Percentiles rank a stretch among this genome's conserved stretches.
Evolutionary conservation across 208 protist species (phyloP).

Genomic region (Strigomonas oncopelti): DNA sequence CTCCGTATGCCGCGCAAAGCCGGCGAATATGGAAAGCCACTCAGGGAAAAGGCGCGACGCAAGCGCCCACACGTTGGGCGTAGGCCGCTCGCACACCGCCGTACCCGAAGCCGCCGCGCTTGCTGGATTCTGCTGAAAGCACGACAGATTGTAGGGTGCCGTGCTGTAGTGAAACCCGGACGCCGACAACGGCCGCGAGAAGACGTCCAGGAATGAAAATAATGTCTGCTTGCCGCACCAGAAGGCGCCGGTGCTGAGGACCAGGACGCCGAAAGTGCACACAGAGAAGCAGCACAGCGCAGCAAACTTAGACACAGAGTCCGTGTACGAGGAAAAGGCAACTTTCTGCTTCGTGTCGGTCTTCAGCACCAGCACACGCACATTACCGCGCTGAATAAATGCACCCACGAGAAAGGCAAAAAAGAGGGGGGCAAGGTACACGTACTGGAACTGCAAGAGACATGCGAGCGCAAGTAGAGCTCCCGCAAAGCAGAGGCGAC

Average conservation of each 20-base stretch:
- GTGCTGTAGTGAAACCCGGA: not conserved
- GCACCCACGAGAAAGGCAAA: conserved; percentile 26
- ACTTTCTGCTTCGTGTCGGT: conserved; percentile 9
- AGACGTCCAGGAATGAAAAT: conserved; percentile 30
- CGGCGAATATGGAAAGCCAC: not conserved
- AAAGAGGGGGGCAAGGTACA: conserved; percentile 20
- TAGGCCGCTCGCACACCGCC: not conserved
- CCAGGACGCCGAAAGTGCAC: conserved; percentile 13
- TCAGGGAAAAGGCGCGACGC: not conserved
- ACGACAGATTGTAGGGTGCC: not conserved
- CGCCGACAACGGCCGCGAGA: conserved; percentile 16
- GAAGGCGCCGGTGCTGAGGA: conserved; percentile 26
- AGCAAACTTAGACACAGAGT: conserved; percentile 25
- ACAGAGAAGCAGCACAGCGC: conserved; percentile 20
- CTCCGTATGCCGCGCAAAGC: not conserved
- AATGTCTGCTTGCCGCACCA: conserved; percentile 22
- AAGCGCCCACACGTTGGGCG: conserved; percentile 18
- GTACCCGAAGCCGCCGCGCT: not conserved
- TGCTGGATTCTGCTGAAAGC: not conserved
- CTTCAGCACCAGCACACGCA: conserved; percentile 36
- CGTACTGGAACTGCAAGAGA: conserved; percentile 17
- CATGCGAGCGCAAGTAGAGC: conserved; percentile 11
- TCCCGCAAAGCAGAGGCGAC: conserved; percentile 12
- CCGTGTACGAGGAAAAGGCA: conserved; percentile 53
- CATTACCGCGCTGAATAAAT: conserved; percentile 40